Percentiles rank a stretch among this genome's conserved stretches.
Evolutionary conservation across 768 basidiomycete species (phyloP).

Genomic region (Pisolithus sp.): DNA sequence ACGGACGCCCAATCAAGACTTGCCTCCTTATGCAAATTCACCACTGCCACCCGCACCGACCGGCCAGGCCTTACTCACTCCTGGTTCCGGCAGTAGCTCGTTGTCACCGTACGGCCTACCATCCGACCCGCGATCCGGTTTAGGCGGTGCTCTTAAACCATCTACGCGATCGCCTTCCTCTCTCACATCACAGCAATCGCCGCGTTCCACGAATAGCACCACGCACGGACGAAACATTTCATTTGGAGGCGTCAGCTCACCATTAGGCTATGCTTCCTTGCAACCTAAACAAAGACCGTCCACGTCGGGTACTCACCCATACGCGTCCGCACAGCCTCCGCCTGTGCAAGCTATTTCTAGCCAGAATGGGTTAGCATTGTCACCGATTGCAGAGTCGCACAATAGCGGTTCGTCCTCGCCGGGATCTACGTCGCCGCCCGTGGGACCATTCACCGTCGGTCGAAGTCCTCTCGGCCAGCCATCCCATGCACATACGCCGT

Average conservation of each 20-base stretch:
- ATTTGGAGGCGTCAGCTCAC: slow-evolving; percentile 37
- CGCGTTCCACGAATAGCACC: slow-evolving; percentile 37
- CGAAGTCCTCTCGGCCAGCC: slow-evolving; percentile 52
- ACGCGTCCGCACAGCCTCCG: slow-evolving; percentile 46
- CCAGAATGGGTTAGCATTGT: slow-evolving; percentile 41
- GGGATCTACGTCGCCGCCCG: slow-evolving; percentile 43
- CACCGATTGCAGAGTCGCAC: slow-evolving; percentile 70
- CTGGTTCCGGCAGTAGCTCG: slow-evolving; percentile 22
- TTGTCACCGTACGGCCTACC: slow-evolving; percentile 53
- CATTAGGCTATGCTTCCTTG: slow-evolving; percentile 29
- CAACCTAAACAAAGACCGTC: slow-evolving; percentile 39
- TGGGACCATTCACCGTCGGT: slow-evolving; percentile 47
- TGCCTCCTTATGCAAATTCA: slow-evolving; percentile 37
- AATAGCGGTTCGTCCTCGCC: slow-evolving; percentile 13
- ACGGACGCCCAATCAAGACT: slow-evolving; percentile 58
- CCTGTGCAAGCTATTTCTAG: slow-evolving; percentile 31
- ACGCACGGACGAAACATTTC: slow-evolving; percentile 53
- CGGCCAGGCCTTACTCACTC: slow-evolving; percentile 37
- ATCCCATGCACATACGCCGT: slow-evolving; percentile 39
- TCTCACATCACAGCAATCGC: slow-evolving; percentile 18
- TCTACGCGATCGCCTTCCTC: slow-evolving; percentile 33
- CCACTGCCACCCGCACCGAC: slow-evolving; percentile 37
- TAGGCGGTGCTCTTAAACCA: slow-evolving; percentile 32
- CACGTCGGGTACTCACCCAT: slow-evolving; percentile 48
- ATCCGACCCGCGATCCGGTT: slow-evolving; percentile 53